Evolutionary conservation across 768 basidiomycete species (phyloP), one percentile per base, ranked within the genome.

Genomic region (Boletus rufocinnamomeus): DNA sequence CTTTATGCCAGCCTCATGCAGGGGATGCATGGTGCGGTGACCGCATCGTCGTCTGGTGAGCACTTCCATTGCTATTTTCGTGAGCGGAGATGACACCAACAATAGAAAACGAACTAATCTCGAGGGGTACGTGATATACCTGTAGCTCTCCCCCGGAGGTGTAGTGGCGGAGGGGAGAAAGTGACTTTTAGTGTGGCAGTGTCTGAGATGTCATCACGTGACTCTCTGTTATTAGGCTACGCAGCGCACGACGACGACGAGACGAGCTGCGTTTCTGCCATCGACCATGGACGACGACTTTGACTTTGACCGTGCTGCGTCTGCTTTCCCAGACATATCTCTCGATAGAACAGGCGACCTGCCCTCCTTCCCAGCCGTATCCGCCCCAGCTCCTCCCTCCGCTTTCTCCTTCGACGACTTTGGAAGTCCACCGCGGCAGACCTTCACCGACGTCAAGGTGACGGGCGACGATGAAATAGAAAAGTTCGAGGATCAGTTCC

Each of bases 391-490:
- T 54, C 57, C 71, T 57, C 57, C 76, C 61, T 75, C 77, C 30
- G 75, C 81, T 14, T 91, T 91, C 74, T 84, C 84, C 8, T 85
- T 90, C 58, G 84, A 85, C 66, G 79, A 82, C 67, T 90, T 93
- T 68, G 85, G 82, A 17, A 76, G 72, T 47, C 76, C 79, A 10
- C 78, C 79, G 1, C 65, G 70, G 32, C 67, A 74, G 52, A 68
- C 66, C 45, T 72, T 75, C 41, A 77, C 80, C n/a, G 77, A 81
- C 11, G 87, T 95, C 54, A 91, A 83, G 67, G 87, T 93, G 41
- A 95, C 92, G 0, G 91, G 91, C 0, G 85, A 91, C 67, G 90
- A 93, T 62, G 89, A 91, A 62, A 82, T 95, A 58, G 88, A 91
- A 57, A 85, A 88, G 72, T 95, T 95, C 63, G 87, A 93, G 74